Conservation (phyloP, 345 rosid genomes). For the Corchorus capsularis region DNA sequence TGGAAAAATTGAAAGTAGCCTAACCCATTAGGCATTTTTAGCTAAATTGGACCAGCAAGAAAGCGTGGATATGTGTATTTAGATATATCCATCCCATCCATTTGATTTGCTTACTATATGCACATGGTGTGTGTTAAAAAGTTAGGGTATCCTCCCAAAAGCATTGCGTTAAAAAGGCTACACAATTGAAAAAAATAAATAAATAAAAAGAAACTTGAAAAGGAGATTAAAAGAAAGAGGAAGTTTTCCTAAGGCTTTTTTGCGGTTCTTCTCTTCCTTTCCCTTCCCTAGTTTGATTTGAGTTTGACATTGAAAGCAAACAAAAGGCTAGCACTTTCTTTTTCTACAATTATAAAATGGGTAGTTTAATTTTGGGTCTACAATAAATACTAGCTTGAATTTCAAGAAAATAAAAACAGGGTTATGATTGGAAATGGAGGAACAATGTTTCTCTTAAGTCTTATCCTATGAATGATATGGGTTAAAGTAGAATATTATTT, state of each 20-base stretch:
- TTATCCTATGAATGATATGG: constrained; percentile 9
- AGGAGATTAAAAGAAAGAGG: not conserved
- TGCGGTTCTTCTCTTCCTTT: constrained; percentile 11
- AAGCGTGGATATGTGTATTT: not conserved
- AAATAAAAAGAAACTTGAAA: not conserved
- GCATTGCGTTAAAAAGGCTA: constrained; percentile 23
- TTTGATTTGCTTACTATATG: constrained; percentile 19
- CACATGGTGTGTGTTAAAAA: constrained; percentile 30
- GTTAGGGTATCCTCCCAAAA: not conserved
- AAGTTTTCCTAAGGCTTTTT: not conserved
- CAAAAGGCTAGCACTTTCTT: not conserved
- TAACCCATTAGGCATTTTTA: not conserved
- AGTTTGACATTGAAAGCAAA: constrained; percentile 14
- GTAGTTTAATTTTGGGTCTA: constrained; percentile 17
- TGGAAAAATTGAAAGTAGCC: constrained; percentile 9
- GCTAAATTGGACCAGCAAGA: constrained; percentile 23
- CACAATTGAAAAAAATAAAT: not conserved
- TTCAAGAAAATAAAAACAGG: constrained; percentile 31
- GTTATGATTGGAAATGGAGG: constrained; percentile 17
- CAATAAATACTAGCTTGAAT: constrained; percentile 26
- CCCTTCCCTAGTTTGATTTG: not conserved
- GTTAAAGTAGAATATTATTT: constrained; percentile 17
- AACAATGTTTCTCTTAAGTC: not conserved
- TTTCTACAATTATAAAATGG: constrained; percentile 9
- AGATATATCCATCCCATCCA: not conserved